Conservation (phyloP, 306 rosid genomes). For the Fragaria nilgerrensis region DNA sequence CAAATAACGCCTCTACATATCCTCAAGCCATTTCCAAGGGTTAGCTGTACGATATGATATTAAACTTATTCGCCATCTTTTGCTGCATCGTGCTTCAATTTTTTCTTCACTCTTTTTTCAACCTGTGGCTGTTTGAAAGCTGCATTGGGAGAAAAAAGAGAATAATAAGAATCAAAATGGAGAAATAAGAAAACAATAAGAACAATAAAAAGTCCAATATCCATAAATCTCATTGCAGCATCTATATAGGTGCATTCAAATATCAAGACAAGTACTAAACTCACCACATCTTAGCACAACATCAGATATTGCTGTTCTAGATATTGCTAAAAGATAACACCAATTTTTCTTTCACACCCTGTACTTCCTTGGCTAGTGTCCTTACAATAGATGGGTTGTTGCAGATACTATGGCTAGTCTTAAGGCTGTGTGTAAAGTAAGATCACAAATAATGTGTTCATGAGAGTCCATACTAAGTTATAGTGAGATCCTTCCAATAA, state of each 20-base stretch:
- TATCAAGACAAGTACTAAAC: not conserved
- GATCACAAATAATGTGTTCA: not conserved
- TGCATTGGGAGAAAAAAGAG: conserved; percentile 11
- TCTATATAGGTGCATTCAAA: not conserved
- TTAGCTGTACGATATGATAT: conserved; percentile 18
- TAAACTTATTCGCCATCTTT: conserved; percentile 21
- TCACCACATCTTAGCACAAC: not conserved
- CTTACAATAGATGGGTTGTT: not conserved
- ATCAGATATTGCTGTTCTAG: not conserved
- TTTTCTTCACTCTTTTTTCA: conserved; percentile 28
- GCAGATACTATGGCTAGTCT: not conserved
- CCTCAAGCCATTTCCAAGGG: not conserved
- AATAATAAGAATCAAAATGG: not conserved
- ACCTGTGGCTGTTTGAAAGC: conserved; percentile 34
- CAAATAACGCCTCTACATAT: conserved; percentile 6
- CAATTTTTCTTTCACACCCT: not conserved
- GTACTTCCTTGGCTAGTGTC: not conserved
- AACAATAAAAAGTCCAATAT: not conserved
- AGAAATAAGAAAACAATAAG: conserved; percentile 9
- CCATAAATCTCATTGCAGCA: not conserved
- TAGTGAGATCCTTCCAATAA: not conserved
- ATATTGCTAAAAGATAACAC: not conserved
- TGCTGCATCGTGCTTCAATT: conserved; percentile 21
- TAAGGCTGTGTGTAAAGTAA: not conserved
- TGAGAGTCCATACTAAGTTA: not conserved